Conservation (phyloP, 805 yeast genomes). For the Candida wancherniae region DNA sequence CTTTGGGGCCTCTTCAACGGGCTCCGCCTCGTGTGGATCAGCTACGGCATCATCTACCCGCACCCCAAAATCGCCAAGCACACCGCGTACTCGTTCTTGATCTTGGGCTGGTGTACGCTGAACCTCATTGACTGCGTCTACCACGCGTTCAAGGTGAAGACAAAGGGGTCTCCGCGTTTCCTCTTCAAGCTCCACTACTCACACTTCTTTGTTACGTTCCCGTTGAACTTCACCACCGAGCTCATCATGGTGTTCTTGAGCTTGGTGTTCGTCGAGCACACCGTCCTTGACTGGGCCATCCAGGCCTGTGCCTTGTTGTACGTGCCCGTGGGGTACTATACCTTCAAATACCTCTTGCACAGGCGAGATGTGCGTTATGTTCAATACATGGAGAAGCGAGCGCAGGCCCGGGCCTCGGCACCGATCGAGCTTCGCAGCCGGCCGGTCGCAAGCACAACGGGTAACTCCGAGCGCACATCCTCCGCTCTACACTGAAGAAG, state of each 20-base stretch:
- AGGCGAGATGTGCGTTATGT: constrained; percentile 20
- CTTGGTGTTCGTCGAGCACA: constrained; percentile 25
- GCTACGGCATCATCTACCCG: constrained; percentile 39
- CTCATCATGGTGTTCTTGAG: constrained; percentile 33
- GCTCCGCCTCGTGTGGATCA: constrained; percentile 32
- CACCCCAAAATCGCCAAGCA: constrained; percentile 41
- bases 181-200: constrained; percentile 35
- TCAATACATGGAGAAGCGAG: constrained; percentile 19
- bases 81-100: constrained; percentile 35
- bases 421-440: too few relatives aligned
- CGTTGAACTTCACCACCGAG: constrained; percentile 30
- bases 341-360: constrained; percentile 27
- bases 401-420: constrained; percentile 3
- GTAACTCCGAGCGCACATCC: too few relatives aligned
- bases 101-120: constrained; percentile 32
- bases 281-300: constrained; percentile 23
- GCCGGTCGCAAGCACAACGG: too few relatives aligned
- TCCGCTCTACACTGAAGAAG: too few relatives aligned
- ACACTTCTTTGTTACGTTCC: constrained; percentile 32
- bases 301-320: constrained; percentile 27
- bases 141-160: constrained; percentile 32
- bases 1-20: constrained; percentile 29
- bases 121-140: constrained; percentile 31
- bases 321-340: constrained; percentile 33
- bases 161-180: constrained; percentile 31